These are phyloP conservation scores for Eustoma russellianum DNA, from an alignment of 257 asterid genomes.

Conservation along the genomic window DNA sequence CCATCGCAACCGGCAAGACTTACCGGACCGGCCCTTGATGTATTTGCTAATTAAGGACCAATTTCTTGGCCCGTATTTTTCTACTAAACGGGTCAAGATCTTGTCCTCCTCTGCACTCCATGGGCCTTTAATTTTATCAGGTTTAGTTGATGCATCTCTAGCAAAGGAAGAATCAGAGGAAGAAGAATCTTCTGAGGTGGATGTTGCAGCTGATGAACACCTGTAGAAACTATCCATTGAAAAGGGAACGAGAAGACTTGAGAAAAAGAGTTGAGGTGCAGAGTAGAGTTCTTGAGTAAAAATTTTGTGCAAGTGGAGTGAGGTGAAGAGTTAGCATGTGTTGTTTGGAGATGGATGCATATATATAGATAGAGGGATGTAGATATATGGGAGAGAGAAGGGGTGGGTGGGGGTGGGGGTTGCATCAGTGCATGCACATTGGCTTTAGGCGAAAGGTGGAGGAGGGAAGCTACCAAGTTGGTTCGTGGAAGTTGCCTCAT, in stretches of 20 bases:
- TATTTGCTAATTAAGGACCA: conserved; percentile 76
- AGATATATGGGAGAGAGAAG: conserved; percentile 1
- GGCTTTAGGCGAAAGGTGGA: conserved; percentile 22
- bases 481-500: conserved; percentile 60
- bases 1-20: conserved; percentile 79
- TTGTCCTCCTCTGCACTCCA: conserved; percentile 90
- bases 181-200: conserved; percentile 41
- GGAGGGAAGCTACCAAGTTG: conserved; percentile 11
- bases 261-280: neutral
- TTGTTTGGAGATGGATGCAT: conserved; percentile 9
- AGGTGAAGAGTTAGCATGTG: conserved; percentile 7
- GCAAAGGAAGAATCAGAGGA: conserved; percentile 37
- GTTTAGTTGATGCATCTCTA: conserved; percentile 6
- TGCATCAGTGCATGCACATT: conserved; percentile 39
- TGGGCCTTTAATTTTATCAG: conserved; percentile 62
- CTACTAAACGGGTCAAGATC: conserved; percentile 65
- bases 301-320: conserved; percentile 2
- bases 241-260: neutral
- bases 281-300: neutral
- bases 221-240: conserved; percentile 35
- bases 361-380: conserved; percentile 15
- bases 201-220: conserved; percentile 33
- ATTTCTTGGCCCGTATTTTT: conserved; percentile 57
- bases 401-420: neutral
- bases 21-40: conserved; percentile 72